Percentiles rank a stretch among this genome's conserved stretches.
phyloP scores from a whole-genome alignment of 495 filamentous ascomycete genomes.

The Tuber melanosporum region DNA sequence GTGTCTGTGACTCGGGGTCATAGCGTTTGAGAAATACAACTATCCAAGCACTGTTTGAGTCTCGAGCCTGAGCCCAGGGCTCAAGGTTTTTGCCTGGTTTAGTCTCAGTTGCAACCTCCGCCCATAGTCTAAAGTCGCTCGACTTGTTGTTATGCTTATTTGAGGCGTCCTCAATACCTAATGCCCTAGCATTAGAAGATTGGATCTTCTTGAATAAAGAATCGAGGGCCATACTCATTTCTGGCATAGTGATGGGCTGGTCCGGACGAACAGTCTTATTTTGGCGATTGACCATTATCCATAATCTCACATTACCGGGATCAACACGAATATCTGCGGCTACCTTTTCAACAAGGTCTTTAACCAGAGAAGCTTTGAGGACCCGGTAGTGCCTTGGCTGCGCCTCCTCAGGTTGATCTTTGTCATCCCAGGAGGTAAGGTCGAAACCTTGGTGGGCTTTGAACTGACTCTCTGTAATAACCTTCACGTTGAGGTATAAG shows the following conservation, averaged over 20 bases:
- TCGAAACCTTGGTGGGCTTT: constrained; percentile 76
- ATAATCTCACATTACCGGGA: constrained; percentile 64
- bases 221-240: constrained; percentile 50
- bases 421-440: constrained; percentile 62
- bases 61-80: constrained; percentile 28
- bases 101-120: constrained; percentile 61
- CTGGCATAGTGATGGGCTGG: constrained; percentile 65
- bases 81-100: constrained; percentile 34
- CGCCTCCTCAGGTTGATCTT: constrained; percentile 51
- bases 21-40: constrained; percentile 91
- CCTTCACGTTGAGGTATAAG: constrained; percentile 74
- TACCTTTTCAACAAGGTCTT: constrained; percentile 62
- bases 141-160: constrained; percentile 63
- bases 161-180: constrained; percentile 68
- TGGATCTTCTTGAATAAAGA: background rate
- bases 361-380: constrained; percentile 63
- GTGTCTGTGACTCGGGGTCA: constrained; percentile 64
- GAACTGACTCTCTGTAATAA: constrained; percentile 74
- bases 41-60: constrained; percentile 52
- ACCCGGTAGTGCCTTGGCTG: constrained; percentile 62
- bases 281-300: constrained; percentile 97
- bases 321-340: constrained; percentile 62
- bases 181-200: constrained; percentile 17
- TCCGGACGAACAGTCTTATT: constrained; percentile 95
- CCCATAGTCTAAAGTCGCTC: constrained; percentile 74